phyloP scores from a whole-genome alignment of 768 basidiomycete species.

The Pleurotus tuoliensis region DNA sequence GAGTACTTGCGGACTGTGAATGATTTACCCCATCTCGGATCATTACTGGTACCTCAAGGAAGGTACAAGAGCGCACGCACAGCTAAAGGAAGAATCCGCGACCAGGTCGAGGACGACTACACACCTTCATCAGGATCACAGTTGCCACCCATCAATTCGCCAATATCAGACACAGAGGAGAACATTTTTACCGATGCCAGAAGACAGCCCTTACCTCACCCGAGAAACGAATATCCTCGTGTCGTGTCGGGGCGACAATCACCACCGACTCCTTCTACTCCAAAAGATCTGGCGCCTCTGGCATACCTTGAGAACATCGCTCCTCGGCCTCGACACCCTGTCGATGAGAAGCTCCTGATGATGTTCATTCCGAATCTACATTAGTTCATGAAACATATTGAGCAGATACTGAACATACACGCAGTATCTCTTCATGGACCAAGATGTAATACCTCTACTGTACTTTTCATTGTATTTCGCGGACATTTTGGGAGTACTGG shows the following conservation, averaged over 20 bases:
- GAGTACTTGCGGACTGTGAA: constrained; percentile 59
- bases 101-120: constrained; percentile 39
- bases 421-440: neutral
- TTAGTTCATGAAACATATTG: neutral
- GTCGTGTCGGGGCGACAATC: neutral
- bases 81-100: constrained; percentile 47
- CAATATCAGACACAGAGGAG: neutral
- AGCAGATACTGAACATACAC: neutral
- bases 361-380: constrained; percentile 3
- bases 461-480: neutral
- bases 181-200: constrained; percentile 1
- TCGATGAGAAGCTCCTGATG: constrained; percentile 33
- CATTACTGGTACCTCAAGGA: constrained; percentile 56
- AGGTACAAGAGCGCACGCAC: constrained; percentile 71
- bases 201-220: constrained; percentile 1
- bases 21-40: constrained; percentile 49
- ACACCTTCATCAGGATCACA: neutral
- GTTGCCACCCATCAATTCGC: neutral
- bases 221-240: constrained; percentile 1
- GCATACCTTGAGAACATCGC: constrained; percentile 64
- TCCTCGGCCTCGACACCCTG: constrained; percentile 62
- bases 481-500: neutral
- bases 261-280: constrained; percentile 26
- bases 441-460: neutral
- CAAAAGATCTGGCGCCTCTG: constrained; percentile 54